Evolutionary conservation across 2,329 filamentous ascomycete genomes (phyloP).

Genomic region (Atkinsonella hypoxylon): DNA sequence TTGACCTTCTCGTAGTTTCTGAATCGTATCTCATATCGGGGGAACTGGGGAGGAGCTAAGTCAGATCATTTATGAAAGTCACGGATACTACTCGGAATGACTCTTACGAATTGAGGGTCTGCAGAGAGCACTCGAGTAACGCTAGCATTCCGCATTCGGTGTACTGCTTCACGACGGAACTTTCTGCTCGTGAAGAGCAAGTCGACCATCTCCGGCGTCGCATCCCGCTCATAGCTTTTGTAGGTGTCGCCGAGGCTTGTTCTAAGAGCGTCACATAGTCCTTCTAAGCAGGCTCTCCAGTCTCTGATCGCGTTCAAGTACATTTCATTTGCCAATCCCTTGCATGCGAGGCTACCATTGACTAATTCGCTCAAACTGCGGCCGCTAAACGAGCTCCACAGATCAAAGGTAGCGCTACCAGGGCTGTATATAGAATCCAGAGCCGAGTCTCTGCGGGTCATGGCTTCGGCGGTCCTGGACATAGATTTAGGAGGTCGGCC

Average conservation of each 20-base stretch:
- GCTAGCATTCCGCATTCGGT: constrained; percentile 33
- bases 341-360: constrained; percentile 13
- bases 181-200: constrained; percentile 28
- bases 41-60: constrained; percentile 20
- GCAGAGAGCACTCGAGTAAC: constrained; percentile 30
- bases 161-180: constrained; percentile 30
- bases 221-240: constrained; percentile 30
- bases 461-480: constrained; percentile 13
- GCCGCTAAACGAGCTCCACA: constrained; percentile 26
- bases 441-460: constrained; percentile 17
- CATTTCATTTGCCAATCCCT: constrained; percentile 15
- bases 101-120: constrained; percentile 30
- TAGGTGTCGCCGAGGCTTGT: constrained; percentile 33
- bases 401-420: constrained; percentile 16
- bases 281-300: constrained; percentile 31
- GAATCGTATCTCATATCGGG: constrained; percentile 34
- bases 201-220: constrained; percentile 30
- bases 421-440: constrained; percentile 21
- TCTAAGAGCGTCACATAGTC: constrained; percentile 28
- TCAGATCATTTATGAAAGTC: background rate
- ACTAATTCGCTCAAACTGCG: constrained; percentile 22
- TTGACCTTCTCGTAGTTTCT: constrained; percentile 33
- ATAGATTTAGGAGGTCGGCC: constrained; percentile 17
- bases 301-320: constrained; percentile 29
- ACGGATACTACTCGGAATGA: background rate